Evolutionary conservation across 805 yeast species (phyloP), one percentile per base, ranked within the genome.

Genomic region (Zygosaccharomyces kombuchaensis): DNA sequence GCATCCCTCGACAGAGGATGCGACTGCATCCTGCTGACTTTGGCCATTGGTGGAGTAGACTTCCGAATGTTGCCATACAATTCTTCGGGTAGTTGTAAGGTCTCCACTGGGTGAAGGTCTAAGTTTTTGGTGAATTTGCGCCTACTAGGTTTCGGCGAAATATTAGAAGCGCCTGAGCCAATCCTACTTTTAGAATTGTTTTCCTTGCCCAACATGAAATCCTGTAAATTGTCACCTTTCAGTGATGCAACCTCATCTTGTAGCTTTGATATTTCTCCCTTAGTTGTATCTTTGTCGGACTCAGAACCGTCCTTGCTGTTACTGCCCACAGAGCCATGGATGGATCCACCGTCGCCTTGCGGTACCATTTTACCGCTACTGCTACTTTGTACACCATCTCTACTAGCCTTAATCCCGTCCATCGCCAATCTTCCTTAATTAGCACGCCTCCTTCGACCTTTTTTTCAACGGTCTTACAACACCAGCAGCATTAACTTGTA

Each of bases 221-320:
- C 52, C 12, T 40, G 34, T 12, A 43, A 27, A 23, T 42, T 36
- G 9, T 35, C 46, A 7, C 35, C 44, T 30, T 40, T 48, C 30
- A 48, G 23, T 19, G 41, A 35, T 27, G 46, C 52, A 10, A 48
- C 35, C 40, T 48, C 52, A 10, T 43, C 46, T 17, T 30, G 46
- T n/a, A 47, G 25, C 27, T 31, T 44, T 9, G 40, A 25, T 34
- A 31, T 42, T 12, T 42, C 48, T 17, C 30, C 40, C 27, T 27
- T 38, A 3, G 31, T 38, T 10, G 29, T 22, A 16, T 27, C 41
- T 13, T 13, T 38, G 31, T 27, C 34, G 9, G 23, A 16, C 16
- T 25, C 41, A 27, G 14, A 21, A 17, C 41, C 31, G 9, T 38
- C 41, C 14, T 19, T 26, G 22, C 25, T 27, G 8, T 14, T 38